Base-by-base conservation (phyloP, 192 early-diverging fungal species). In the Backusella liffmaniae region DNA sequence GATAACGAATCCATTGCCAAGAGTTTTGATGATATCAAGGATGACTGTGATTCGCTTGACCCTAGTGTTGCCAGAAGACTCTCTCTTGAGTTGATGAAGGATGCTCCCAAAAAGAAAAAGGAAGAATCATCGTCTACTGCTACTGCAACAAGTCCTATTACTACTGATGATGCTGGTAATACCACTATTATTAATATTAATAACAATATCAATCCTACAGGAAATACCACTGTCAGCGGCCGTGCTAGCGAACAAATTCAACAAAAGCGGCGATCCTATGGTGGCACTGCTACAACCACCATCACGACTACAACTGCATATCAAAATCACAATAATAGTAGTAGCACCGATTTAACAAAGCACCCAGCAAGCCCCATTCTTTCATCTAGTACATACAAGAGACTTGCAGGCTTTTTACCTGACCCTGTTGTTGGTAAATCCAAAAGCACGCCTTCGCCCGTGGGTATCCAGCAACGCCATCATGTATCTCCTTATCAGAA, bases 51-150 rank as follows among this genome's bases (percentile, higher is more conserved):
- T 37, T 26, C n/a, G 9, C 51, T 73, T 13, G 75, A 76, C n/a
- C 68, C 77, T 59, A 70, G 68, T 44, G 77, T 79, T 26, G 77
- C 77, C 23, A 49, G 80, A 67, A 73, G 80, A 21, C 53, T 81
- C 9, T 81, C 80, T 3, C 51, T 81, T 32, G 80, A 81, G 15
- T 42, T 81, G 1, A 81, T 81, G 80, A 75, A 80, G 35, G 75
- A 75, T 56, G 62, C 66, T 18, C 49, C 74, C n/a, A 71, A 71
- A 7, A 71, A 71, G 42, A 71, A 71, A 8, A 71, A 71, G n/a
- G 70, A 71, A 3, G 68, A 16, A 49, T 30, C 37, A 41, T 53
- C 34, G 10, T 59, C 56, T 26, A 12, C 56, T 62, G 4, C 56
- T 4, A 13, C 26, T 4, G 8, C 26, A 13, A 21, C 10, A 7